Evolutionary conservation across 2,329 filamentous ascomycete species (phyloP), one percentile per base, ranked within the genome.

Genomic region (Chaetomium globosum): DNA sequence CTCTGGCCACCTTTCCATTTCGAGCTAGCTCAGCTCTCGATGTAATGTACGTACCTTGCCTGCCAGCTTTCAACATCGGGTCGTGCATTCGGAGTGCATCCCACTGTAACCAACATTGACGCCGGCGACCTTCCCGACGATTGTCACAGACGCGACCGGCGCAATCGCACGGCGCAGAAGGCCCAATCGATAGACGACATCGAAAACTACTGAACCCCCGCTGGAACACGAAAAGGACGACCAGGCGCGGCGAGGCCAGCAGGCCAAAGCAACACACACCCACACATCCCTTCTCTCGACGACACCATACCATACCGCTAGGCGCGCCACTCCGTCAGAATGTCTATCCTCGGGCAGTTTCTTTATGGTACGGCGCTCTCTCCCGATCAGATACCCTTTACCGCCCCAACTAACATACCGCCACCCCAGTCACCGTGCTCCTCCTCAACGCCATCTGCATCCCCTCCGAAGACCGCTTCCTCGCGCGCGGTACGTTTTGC

Each of bases 381-480:
- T 16, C 33, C 43, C 53, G 13, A 7, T 16, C 56, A 28, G 13
- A 8, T n/a, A 1, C 31, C 2, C 30, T n/a, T n/a, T 30, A 1
- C 6, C 10, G 49, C 6, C 43, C 39, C 39, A 33, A 36, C 56
- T 55, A 12, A 33, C 39, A 5, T 12, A 43, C 39, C 48, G n/a
- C 16, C 23, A 8, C 16, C 57, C 10, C 36, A 93, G 91, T 94
- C 71, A 85, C 87, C 72, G 83, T 96, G 76, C 91, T 98, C 74
- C 86, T 98, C 76, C 88, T 95, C 79, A 99, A 99, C 79, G 92
- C 92, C 71, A 89, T 75, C 74, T 89, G 89, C 63, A 85, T 93
- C 73, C 84, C 93, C 68, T 92, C 89, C 65, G 90, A 92, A 83
- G 89, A 91, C 77, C 85, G 89, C 65, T 91, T 93, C 74, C 86